These are phyloP conservation scores for Solanum paucissectum DNA, from an alignment of 257 asterid species.

Conservation along the genomic window DNA sequence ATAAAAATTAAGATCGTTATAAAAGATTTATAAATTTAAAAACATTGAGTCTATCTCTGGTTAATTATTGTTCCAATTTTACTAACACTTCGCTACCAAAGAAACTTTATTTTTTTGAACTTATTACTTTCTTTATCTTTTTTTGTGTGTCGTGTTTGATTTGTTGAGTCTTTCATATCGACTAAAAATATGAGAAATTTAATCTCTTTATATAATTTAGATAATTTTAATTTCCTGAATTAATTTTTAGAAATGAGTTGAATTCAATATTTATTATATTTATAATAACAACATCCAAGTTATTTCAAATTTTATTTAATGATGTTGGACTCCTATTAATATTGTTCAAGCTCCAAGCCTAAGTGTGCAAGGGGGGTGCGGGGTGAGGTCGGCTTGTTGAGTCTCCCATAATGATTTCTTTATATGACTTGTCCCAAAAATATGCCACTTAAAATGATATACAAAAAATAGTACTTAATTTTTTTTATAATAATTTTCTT, in stretches of 20 bases:
- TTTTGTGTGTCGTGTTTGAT: background rate
- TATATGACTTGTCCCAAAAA: background rate
- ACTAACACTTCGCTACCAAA: background rate
- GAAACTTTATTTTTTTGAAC: background rate
- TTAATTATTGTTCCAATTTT: background rate
- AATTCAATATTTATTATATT: no score
- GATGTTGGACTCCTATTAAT: no score
- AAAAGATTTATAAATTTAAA: no score
- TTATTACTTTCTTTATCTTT: background rate
- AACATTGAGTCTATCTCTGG: background rate
- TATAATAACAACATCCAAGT: no score
- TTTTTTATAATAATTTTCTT: background rate
- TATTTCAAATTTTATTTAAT: no score
- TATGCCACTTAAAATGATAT: background rate
- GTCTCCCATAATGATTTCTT: background rate
- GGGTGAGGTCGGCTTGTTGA: no score
- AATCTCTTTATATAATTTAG: no score
- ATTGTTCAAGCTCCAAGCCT: no score
- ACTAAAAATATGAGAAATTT: no score
- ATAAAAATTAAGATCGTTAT: background rate
- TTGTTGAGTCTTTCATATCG: background rate
- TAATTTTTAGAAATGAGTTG: no score
- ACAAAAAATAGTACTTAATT: background rate
- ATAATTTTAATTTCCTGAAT: no score
- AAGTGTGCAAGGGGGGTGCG: background rate